Conservation (phyloP, 2,329 filamentous ascomycete genomes). For the Myriangium duriaei region DNA sequence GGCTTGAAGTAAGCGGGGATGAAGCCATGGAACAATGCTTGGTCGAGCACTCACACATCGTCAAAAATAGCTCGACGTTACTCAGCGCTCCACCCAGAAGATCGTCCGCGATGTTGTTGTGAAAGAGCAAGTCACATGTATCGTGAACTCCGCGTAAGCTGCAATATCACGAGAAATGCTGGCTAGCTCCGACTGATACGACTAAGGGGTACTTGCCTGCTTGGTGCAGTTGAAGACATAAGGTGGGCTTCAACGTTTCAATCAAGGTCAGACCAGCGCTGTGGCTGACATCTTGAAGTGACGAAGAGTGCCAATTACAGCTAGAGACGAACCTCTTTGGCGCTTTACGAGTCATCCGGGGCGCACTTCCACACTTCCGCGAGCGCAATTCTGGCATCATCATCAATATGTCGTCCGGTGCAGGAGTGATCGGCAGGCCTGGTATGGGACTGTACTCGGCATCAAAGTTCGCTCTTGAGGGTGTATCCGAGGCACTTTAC, state of each 20-base stretch:
- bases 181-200: too few species aligned
- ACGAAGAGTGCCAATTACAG: conserved; percentile 13
- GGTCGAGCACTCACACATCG: too few species aligned
- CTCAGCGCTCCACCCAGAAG: too few species aligned
- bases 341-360: conserved; percentile 14
- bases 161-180: too few species aligned
- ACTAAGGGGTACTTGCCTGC: too few species aligned
- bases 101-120: too few species aligned
- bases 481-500: conserved; percentile 26
- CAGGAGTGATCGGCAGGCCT: conserved; percentile 14
- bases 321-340: conserved; percentile 17
- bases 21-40: too few species aligned
- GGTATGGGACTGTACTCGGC: conserved; percentile 14
- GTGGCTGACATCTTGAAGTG: too few species aligned
- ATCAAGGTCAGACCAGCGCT: neutral
- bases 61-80: too few species aligned
- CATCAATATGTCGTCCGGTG: conserved; percentile 16
- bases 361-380: conserved; percentile 13
- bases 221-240: conserved; percentile 13
- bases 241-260: conserved; percentile 2
- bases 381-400: conserved; percentile 13
- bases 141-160: too few species aligned
- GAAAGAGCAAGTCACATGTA: too few species aligned
- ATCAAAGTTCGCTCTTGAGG: conserved; percentile 31
- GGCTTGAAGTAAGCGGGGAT: too few species aligned